Conservation (phyloP, 2,329 filamentous ascomycete genomes). For the Coniella vitis region DNA sequence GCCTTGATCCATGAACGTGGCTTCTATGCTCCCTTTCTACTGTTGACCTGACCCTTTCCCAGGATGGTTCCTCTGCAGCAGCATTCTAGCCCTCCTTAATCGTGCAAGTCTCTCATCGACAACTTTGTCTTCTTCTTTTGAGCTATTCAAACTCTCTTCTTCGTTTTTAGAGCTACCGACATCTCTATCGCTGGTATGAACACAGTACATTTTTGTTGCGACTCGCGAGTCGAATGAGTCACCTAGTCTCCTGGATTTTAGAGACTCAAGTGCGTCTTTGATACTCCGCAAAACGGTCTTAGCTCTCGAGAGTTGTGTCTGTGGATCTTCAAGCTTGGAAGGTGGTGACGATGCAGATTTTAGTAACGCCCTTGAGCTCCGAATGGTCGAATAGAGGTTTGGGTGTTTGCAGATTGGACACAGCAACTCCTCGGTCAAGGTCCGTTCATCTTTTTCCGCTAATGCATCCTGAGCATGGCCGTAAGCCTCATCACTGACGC, state of each 20-base stretch:
- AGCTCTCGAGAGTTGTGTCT: not conserved
- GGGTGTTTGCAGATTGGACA: no score
- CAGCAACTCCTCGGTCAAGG: no score
- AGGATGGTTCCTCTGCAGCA: slow-evolving; percentile 16
- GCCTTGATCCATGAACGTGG: no score
- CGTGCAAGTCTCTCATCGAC: slow-evolving; percentile 20
- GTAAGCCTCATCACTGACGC: not conserved
- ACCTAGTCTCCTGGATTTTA: not conserved
- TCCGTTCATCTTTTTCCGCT: no score
- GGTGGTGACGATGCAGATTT: not conserved
- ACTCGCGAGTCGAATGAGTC: not conserved
- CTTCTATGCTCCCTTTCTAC: not conserved
- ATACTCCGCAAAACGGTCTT: slow-evolving; percentile 4
- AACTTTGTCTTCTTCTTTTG: not conserved
- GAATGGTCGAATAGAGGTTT: no score
- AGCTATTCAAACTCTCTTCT: not conserved
- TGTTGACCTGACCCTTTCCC: not conserved
- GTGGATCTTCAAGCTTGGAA: no score
- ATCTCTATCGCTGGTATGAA: slow-evolving; percentile 13
- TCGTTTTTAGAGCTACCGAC: no score
- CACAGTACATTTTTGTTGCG: slow-evolving; percentile 16
- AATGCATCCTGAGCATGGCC: slow-evolving; percentile 3
- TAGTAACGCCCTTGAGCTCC: no score
- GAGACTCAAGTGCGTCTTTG: not conserved
- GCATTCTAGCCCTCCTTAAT: slow-evolving; percentile 20